Conservation (phyloP, 2,329 filamentous ascomycete genomes). For the Cordyceps fumosorosea region DNA sequence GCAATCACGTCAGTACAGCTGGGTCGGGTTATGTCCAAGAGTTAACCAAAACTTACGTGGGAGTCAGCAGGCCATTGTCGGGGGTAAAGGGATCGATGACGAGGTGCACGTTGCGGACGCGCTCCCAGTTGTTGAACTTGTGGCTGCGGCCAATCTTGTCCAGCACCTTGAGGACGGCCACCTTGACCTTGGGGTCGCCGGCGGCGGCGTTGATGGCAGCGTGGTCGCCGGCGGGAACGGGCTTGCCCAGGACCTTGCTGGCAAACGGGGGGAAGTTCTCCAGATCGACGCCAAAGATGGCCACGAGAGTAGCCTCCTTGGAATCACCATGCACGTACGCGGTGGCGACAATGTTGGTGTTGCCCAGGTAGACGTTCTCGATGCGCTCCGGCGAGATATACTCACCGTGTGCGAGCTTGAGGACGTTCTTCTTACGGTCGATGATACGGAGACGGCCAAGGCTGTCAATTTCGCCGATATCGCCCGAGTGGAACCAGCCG, state of each 20-base stretch:
- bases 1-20: conserved; percentile 12
- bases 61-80: conserved; percentile 84
- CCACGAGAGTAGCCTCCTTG: conserved; percentile 74
- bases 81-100: conserved; percentile 86
- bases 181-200: conserved; percentile 62
- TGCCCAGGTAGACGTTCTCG: conserved; percentile 88
- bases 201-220: conserved; percentile 62
- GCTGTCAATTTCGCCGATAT: conserved; percentile 80
- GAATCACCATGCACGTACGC: conserved; percentile 90
- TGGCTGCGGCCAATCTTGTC: conserved; percentile 72
- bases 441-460: conserved; percentile 87
- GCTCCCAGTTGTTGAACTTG: conserved; percentile 91
- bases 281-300: conserved; percentile 81
- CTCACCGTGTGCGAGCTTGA: conserved; percentile 96
- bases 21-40: background rate
- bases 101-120: conserved; percentile 66
- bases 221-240: conserved; percentile 57
- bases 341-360: conserved; percentile 68
- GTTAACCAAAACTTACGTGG: conserved; percentile 59
- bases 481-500: conserved; percentile 96
- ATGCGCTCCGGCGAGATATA: conserved; percentile 97
- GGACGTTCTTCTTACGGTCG: conserved; percentile 95
- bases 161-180: conserved; percentile 70
- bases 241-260: conserved; percentile 65
- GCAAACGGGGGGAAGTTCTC: conserved; percentile 77